These are phyloP conservation scores for Bonia amplexicaulis DNA, from an alignment of 176 grass and related monocot species.

Conservation along the genomic window DNA sequence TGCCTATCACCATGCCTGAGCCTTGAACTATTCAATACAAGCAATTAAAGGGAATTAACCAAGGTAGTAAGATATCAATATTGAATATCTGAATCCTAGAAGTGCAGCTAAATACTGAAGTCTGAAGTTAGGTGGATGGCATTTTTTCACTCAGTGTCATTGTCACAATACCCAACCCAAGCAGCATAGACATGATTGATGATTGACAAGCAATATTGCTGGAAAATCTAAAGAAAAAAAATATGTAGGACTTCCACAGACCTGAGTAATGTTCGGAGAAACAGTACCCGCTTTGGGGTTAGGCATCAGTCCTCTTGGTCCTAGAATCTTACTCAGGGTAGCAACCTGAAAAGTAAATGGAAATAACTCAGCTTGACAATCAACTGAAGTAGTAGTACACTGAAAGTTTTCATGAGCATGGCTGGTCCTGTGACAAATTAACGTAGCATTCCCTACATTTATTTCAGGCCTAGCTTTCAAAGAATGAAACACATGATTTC, in stretches of 20 bases:
- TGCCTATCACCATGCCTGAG: not conserved
- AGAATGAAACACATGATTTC: slow-evolving; percentile 7
- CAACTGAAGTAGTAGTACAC: not conserved
- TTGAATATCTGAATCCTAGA: slow-evolving; percentile 1
- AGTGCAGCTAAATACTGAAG: not conserved
- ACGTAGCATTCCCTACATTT: not conserved
- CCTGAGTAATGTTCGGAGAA: slow-evolving; percentile 86
- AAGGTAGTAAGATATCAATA: slow-evolving; percentile 4
- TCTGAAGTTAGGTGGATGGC: not conserved
- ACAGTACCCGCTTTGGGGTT: slow-evolving; percentile 99
- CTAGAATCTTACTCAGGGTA: slow-evolving; percentile 84
- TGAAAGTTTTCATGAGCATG: not conserved
- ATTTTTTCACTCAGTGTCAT: not conserved
- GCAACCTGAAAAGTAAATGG: slow-evolving; percentile 63
- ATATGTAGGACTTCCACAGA: slow-evolving; percentile 15
- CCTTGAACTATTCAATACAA: not conserved
- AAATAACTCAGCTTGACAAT: slow-evolving; percentile 19
- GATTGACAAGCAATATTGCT: slow-evolving; percentile 19
- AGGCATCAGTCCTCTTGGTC: slow-evolving; percentile 99
- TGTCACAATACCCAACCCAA: not conserved
- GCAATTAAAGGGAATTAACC: not conserved
- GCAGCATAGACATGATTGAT: slow-evolving; percentile 10
- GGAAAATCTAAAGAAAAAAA: not conserved
- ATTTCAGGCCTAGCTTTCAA: not conserved
- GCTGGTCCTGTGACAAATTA: not conserved